These are phyloP conservation scores for Lasiodiplodia sp. DNA, from an alignment of 2,329 filamentous ascomycete species.

Conservation along the genomic window DNA sequence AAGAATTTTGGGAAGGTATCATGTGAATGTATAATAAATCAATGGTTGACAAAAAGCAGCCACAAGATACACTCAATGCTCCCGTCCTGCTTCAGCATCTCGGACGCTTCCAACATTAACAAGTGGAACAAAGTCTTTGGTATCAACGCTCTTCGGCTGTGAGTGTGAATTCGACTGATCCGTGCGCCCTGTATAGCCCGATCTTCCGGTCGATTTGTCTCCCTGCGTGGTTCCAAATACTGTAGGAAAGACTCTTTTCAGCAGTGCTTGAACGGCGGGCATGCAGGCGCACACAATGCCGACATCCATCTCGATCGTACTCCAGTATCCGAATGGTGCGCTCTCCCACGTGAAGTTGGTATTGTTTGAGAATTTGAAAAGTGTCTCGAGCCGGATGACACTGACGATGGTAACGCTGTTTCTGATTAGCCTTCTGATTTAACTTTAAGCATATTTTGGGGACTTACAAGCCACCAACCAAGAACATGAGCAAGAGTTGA, in stretches of 20 bases:
- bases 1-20: background rate
- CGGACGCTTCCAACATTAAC: background rate
- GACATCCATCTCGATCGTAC: constrained; percentile 52
- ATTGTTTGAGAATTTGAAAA: constrained; percentile 53
- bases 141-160: background rate
- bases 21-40: background rate
- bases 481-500: constrained; percentile 48
- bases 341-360: constrained; percentile 46
- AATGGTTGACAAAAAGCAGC: background rate
- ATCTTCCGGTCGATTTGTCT: background rate
- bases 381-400: constrained; percentile 51
- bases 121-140: constrained; percentile 13
- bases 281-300: constrained; percentile 57
- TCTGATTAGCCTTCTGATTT: background rate
- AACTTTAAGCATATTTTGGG: background rate
- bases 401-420: constrained; percentile 52
- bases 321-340: constrained; percentile 43
- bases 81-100: background rate
- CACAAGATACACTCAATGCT: background rate
- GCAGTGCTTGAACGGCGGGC: constrained; percentile 38
- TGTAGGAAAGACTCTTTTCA: constrained; percentile 8
- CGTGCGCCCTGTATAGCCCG: background rate
- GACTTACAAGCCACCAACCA: constrained; percentile 46
- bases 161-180: background rate
- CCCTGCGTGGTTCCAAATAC: background rate